A percentile compares a stretch with the other conserved stretches of the same genome.
Conservation (phyloP, 352 stramenopile species). For the Pythium chondricola region DNA sequence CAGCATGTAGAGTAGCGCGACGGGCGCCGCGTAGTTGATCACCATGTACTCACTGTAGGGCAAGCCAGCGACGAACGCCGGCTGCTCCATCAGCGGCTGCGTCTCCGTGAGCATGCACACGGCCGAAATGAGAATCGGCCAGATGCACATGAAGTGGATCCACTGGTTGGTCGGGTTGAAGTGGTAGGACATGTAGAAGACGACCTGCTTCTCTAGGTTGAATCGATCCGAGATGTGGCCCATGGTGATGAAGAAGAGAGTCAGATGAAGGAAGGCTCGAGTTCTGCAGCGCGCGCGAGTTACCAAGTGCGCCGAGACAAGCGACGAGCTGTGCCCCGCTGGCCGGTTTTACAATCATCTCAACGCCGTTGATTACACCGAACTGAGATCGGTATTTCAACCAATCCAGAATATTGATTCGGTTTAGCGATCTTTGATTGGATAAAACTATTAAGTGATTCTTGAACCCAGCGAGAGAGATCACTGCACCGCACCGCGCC, state of each 20-base stretch:
- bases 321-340: background rate
- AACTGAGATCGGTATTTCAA: background rate
- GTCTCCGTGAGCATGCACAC: slow-evolving; percentile 34
- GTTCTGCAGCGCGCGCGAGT: background rate
- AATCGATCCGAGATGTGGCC: slow-evolving; percentile 36
- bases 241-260: slow-evolving; percentile 6
- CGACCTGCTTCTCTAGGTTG: slow-evolving; percentile 51
- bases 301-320: slow-evolving; percentile 1
- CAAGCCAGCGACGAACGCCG: slow-evolving; percentile 17
- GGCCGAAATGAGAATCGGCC: slow-evolving; percentile 49
- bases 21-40: slow-evolving; percentile 30
- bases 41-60: slow-evolving; percentile 31
- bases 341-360: background rate
- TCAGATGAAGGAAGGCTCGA: background rate
- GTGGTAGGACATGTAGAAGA: slow-evolving; percentile 67
- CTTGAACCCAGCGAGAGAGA: no score
- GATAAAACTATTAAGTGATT: no score
- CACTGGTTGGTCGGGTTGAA: slow-evolving; percentile 49
- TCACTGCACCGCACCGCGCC: no score
- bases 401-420: background rate
- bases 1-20: slow-evolving; percentile 30
- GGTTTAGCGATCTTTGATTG: background rate
- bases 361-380: background rate
- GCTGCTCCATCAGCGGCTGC: slow-evolving; percentile 15
- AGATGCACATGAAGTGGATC: slow-evolving; percentile 64